Conservation (phyloP, 2,329 filamentous ascomycete species). For the Teratosphaeria epicoccoides region DNA sequence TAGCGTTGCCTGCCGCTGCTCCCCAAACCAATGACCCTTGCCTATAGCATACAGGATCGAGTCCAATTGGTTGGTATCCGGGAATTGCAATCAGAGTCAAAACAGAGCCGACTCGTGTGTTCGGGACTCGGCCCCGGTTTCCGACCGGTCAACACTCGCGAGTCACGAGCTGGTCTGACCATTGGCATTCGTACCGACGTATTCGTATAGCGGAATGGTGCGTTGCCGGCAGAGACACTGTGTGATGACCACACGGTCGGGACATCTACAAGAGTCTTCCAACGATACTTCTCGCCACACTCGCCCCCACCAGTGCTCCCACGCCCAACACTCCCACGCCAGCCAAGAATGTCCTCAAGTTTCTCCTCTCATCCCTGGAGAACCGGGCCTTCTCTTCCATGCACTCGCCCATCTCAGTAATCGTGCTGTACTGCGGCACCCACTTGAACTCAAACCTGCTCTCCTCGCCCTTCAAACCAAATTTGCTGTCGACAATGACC, state of each 20-base stretch:
- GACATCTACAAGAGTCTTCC: constrained; percentile 8
- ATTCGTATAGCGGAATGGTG: no score
- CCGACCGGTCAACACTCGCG: no score
- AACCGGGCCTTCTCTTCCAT: constrained; percentile 29
- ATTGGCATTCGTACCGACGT: no score
- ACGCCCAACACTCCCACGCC: constrained; percentile 18
- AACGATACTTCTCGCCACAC: constrained; percentile 11
- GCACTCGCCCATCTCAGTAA: constrained; percentile 38
- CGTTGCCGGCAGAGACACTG: no score
- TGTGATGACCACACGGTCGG: not conserved
- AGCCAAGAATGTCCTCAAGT: constrained; percentile 36
- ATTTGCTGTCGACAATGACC: constrained; percentile 53
- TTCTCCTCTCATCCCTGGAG: constrained; percentile 37
- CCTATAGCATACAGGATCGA: not conserved
- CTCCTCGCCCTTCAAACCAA: constrained; percentile 50
- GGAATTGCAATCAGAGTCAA: not conserved
- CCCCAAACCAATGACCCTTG: not conserved
- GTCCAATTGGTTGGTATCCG: not conserved
- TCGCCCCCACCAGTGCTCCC: constrained; percentile 12
- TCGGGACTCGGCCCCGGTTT: no score
- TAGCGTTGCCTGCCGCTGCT: not conserved
- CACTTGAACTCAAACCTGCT: constrained; percentile 63
- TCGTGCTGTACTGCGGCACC: constrained; percentile 45
- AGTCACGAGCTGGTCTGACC: no score
- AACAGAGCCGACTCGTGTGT: not conserved